Percentiles rank a stretch among this genome's conserved stretches.
Conservation (phyloP, 306 rosid species). For the Hippophae gyantsensis region DNA sequence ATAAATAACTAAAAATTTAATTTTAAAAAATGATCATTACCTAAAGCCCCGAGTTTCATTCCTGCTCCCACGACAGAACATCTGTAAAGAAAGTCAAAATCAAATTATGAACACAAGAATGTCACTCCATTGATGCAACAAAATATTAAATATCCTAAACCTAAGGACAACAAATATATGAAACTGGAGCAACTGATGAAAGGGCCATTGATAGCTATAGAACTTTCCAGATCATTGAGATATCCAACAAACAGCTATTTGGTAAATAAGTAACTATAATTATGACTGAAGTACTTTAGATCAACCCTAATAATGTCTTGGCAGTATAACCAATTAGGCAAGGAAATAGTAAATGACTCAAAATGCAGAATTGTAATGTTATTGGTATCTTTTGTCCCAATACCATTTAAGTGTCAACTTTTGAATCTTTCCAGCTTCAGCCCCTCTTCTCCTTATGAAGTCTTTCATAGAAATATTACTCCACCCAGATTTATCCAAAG, state of each 20-base stretch:
- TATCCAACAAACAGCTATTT: background rate
- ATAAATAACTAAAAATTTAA: too few relatives aligned
- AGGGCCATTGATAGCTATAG: background rate
- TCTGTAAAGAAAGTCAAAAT: slow-evolving; percentile 28
- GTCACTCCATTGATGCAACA: background rate
- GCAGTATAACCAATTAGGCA: background rate
- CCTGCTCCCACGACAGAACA: slow-evolving; percentile 95
- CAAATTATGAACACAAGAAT: slow-evolving; percentile 15
- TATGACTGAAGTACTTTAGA: background rate
- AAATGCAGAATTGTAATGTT: background rate
- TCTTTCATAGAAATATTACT: too few relatives aligned
- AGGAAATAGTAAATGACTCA: background rate
- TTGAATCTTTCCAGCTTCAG: too few relatives aligned
- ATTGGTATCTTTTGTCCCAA: background rate
- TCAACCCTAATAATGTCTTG: background rate
- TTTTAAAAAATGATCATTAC: slow-evolving; percentile 32
- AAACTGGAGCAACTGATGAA: background rate
- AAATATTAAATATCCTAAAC: background rate
- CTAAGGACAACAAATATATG: background rate
- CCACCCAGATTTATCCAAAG: too few relatives aligned
- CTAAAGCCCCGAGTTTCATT: slow-evolving; percentile 87
- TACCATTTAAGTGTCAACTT: too few relatives aligned
- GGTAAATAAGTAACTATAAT: background rate
- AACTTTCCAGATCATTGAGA: background rate
- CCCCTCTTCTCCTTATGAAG: too few relatives aligned